Evolutionary conservation across 306 rosid species (phyloP), one percentile per base, ranked within the genome.

Genomic region (Vicia sativa): DNA sequence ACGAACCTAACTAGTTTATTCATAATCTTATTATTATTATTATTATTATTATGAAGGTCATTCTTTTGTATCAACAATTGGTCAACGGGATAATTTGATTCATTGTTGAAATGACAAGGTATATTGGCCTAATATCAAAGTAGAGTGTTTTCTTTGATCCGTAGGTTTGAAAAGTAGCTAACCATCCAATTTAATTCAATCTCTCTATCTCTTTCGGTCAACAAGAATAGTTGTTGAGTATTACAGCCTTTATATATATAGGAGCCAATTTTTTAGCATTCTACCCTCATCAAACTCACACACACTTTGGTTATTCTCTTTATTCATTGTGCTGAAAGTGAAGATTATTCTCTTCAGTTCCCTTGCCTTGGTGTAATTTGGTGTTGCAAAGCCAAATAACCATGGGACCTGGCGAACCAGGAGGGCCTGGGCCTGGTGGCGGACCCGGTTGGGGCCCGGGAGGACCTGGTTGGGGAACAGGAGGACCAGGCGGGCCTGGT

Each of bases 351-450:
- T 57, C 46, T 19, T 4, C 2, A 1, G 8, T 9, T 46, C 13
- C 49, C 26, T 28, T 52, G 67, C 0, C 18, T 21, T 21, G 23
- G 23, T 21, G 23, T 21, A 21, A 21, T 21, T 21, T 21, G 23
- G 23, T 21, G 23, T 2, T 21, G 2, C 23, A 21, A 21, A 21
- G 23, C 23, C 2, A 45, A 45, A 9, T 18, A 9, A 49, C 25
- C 13, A 87, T 88, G 95, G 88, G 85, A 70, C 82, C 84, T 16
- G 86, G 88, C 0, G 31, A 82, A 29, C 71, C 73, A 9, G 88
- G 87, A 0, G 82, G 85, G 1, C 87, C 84, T 0, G 82, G 85
- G 1, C 87, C 84, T 0, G 89, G 83, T 34, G 38, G 38, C 8
- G 62, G 73, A 82, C 0, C 59, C 62, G 60, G 60, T 25, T 25